Conservation (phyloP, 2,329 filamentous ascomycete species). For the Fusarium tupiense region DNA sequence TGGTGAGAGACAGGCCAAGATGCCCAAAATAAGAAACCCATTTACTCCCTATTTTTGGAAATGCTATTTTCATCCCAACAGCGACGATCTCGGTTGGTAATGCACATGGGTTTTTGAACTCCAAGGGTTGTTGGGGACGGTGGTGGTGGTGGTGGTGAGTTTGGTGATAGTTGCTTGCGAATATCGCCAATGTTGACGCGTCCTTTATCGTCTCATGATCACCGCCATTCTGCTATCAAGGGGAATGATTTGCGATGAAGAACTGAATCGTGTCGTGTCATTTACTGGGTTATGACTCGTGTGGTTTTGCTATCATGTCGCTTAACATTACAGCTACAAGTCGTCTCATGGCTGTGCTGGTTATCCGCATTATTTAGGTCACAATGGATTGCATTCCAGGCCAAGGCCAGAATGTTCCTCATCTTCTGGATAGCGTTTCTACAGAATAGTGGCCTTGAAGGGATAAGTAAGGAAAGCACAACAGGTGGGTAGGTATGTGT, state of each 20-base stretch:
- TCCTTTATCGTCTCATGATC: not conserved
- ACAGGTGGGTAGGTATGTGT: not conserved
- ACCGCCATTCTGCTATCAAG: not conserved
- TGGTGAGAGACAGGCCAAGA: conserved; percentile 16
- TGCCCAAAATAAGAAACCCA: conserved; percentile 16
- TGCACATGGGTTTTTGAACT: not conserved
- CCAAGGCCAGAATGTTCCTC: not conserved
- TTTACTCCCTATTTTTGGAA: conserved; percentile 32
- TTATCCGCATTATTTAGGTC: not conserved
- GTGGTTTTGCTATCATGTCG: not conserved
- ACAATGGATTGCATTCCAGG: not conserved
- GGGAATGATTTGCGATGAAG: not conserved
- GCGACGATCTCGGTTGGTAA: conserved; percentile 15
- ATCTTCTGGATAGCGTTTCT: not conserved
- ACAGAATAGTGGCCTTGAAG: not conserved
- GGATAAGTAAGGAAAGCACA: not conserved
- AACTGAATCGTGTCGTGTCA: not conserved
- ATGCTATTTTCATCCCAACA: conserved; percentile 30
- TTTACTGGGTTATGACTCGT: not conserved
- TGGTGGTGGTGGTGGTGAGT: not conserved
- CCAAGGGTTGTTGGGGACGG: not conserved
- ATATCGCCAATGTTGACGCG: conserved; percentile 5
- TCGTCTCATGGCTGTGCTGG: not conserved
- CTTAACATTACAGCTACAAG: not conserved
- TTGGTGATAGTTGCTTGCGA: conserved; percentile 9